phyloP scores from a whole-genome alignment of 2,329 filamentous ascomycete species.

The Sclerotinia subarctica region DNA sequence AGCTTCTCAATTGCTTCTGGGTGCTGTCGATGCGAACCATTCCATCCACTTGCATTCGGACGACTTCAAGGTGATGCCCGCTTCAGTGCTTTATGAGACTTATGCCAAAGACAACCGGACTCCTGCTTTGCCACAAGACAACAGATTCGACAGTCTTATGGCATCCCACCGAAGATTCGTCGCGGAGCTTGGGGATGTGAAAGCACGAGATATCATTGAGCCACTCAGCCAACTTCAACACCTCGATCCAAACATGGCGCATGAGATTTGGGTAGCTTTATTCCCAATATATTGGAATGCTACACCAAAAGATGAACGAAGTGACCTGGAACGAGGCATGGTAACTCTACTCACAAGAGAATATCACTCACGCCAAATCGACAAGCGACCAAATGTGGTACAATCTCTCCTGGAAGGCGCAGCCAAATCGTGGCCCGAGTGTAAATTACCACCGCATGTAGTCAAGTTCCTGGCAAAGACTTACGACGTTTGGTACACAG shows the following conservation, averaged over 20 bases:
- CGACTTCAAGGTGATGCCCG: constrained; percentile 76
- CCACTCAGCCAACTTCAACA: constrained; percentile 92
- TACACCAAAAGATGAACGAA: constrained; percentile 79
- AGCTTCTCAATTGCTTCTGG: constrained; percentile 87
- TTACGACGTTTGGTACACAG: constrained; percentile 97
- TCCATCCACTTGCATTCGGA: constrained; percentile 74
- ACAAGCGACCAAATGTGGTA: constrained; percentile 92
- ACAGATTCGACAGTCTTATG: constrained; percentile 77
- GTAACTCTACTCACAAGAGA: constrained; percentile 91
- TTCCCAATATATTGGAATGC: constrained; percentile 96
- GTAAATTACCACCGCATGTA: constrained; percentile 92
- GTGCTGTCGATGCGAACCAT: constrained; percentile 83
- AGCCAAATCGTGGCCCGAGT: constrained; percentile 77
- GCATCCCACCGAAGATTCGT: constrained; percentile 78
- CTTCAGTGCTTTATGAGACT: constrained; percentile 69
- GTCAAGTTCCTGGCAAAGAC: constrained; percentile 93
- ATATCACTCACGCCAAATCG: constrained; percentile 89
- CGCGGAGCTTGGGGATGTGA: constrained; percentile 77
- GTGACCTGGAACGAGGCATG: constrained; percentile 85
- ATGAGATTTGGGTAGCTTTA: constrained; percentile 84
- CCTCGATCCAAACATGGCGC: constrained; percentile 74
- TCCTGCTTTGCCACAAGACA: constrained; percentile 71
- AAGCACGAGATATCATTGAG: constrained; percentile 82
- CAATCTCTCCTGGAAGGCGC: constrained; percentile 88
- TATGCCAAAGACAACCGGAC: constrained; percentile 67